A percentile compares a stretch with the other conserved stretches of the same genome.
phyloP scores from a whole-genome alignment of 2,329 filamentous ascomycete genomes.

The Colletotrichum filicis region DNA sequence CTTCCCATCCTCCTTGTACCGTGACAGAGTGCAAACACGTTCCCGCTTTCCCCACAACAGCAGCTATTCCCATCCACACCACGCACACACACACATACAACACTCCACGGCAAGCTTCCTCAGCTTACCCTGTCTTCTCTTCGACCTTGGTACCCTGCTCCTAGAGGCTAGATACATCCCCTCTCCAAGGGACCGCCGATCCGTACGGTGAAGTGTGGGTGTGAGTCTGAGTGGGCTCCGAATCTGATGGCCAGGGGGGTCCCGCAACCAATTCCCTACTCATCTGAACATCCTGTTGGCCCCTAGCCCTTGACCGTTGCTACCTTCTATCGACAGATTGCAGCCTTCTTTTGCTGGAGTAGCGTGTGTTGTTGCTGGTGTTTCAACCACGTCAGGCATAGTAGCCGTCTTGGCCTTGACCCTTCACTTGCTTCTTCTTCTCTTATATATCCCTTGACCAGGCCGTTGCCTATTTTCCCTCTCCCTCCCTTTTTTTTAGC shows the following conservation, averaged over 20 bases:
- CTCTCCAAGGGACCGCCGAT: neutral
- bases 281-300: constrained; percentile 18
- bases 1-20: neutral
- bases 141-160: constrained; percentile 1
- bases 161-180: neutral
- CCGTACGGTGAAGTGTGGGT: neutral
- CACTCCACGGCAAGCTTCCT: neutral
- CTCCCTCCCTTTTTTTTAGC: neutral
- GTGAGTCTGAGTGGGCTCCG: neutral
- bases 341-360: constrained; percentile 9
- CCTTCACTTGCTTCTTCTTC: constrained; percentile 4
- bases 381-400: constrained; percentile 30
- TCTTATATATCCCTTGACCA: constrained; percentile 1
- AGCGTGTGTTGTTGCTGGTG: constrained; percentile 13
- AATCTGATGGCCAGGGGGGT: neutral
- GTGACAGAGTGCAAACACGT: neutral
- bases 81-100: neutral
- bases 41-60: neutral
- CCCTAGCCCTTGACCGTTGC: constrained; percentile 15
- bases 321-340: neutral
- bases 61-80: neutral
- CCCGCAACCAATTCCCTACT: neutral
- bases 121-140: neutral
- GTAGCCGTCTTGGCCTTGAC: constrained; percentile 4
- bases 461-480: neutral